Base-by-base conservation (phyloP, 352 stramenopile genomes). In the Phytophthora syringae region DNA sequence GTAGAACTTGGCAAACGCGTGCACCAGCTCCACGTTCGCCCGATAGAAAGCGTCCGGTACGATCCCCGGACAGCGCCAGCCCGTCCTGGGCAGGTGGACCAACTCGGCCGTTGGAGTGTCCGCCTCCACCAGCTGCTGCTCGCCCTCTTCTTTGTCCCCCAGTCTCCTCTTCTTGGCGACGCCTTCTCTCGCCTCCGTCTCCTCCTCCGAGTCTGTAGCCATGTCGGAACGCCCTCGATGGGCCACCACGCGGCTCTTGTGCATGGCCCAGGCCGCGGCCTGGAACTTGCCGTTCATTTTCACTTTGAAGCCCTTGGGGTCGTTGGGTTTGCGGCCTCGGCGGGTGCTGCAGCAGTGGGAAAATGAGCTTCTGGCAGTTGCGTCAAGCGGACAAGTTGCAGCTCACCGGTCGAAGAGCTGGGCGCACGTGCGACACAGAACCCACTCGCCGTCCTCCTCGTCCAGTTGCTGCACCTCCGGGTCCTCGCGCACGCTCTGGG, bases 251-350 rank as follows among this genome's bases (percentile, higher is more conserved):
- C 79, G 76, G 42, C 60, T 86, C 75, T 90, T 90, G 58, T 89
- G 82, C 77, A 88, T 84, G 42, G 82, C 18, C 80, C 82, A 90
- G 16, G 82, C 82, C 1, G 78, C 77, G 50, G 85, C 76, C 52
- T 89, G 79, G 60, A 88, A 89, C 21, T 59, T 73, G 2, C 79
- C 77, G 36, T 90, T 90, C 82, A 90, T 90, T 48, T 87, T 90
- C 13, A 90, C 76, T 48, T 88, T 90, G 52, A 89, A 90, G 2
- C 82, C 82, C 6, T 79, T 67, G 3, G 77, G 75, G 30, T 88
- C 82, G 55, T 89, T 89, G n/a, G 82, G 82, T 54, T 79, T 80
- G 15, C 82, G 72, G 18, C 82, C 82, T 48, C 74, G 65, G 34
- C 60, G 68, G 32, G 82, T 89, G 30, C 79, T 90, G 27, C 5